These are phyloP conservation scores for Phaeomoniella chlamydospora DNA, from an alignment of 2,329 filamentous ascomycete genomes.

Conservation along the genomic window DNA sequence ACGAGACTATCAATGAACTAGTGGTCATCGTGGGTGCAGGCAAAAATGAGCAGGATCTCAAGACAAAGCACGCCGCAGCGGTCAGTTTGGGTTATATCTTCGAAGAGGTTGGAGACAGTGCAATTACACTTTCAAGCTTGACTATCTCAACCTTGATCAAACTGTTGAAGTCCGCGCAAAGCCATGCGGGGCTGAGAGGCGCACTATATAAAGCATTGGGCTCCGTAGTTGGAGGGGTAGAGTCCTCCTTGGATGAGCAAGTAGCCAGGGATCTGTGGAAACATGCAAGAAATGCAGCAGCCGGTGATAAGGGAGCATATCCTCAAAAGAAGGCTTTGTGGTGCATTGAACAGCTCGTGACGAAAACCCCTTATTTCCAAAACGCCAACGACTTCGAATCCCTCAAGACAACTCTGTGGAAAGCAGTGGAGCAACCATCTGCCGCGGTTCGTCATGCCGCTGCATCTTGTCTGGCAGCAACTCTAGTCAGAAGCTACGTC, in stretches of 20 bases:
- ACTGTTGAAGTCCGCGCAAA: slow-evolving; percentile 63
- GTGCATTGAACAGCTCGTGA: slow-evolving; percentile 61
- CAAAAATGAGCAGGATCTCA: slow-evolving; percentile 65
- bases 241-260: slow-evolving; percentile 64
- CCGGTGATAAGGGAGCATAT: slow-evolving; percentile 67
- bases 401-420: slow-evolving; percentile 68
- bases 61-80: slow-evolving; percentile 74
- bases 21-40: slow-evolving; percentile 55
- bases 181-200: slow-evolving; percentile 67
- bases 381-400: slow-evolving; percentile 85
- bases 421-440: slow-evolving; percentile 66
- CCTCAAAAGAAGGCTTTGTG: slow-evolving; percentile 67
- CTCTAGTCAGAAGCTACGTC: slow-evolving; percentile 69
- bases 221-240: slow-evolving; percentile 63
- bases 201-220: slow-evolving; percentile 61
- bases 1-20: slow-evolving; percentile 87
- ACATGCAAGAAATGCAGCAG: slow-evolving; percentile 61
- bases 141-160: slow-evolving; percentile 61
- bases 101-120: slow-evolving; percentile 84
- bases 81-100: slow-evolving; percentile 81
- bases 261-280: slow-evolving; percentile 91
- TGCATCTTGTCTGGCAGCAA: slow-evolving; percentile 68
- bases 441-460: slow-evolving; percentile 69
- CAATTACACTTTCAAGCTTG: slow-evolving; percentile 66
- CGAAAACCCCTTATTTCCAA: slow-evolving; percentile 66